A percentile compares a stretch with the other conserved stretches of the same genome.
Evolutionary conservation across 2,329 filamentous ascomycete genomes (phyloP).

Genomic region (Talaromyces amestolkiae): DNA sequence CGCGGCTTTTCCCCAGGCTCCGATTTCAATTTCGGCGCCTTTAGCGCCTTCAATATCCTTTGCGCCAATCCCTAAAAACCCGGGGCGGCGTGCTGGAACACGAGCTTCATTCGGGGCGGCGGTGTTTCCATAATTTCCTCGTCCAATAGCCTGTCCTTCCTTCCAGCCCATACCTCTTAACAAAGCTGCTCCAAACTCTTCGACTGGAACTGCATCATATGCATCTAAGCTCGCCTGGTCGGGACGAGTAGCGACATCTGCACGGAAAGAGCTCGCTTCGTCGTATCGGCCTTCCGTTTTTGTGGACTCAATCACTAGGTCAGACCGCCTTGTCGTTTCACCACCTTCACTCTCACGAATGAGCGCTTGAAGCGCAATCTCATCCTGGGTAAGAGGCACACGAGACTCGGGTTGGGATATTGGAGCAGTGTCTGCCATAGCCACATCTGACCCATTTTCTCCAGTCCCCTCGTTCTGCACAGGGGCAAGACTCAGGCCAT

Average conservation of each 20-base stretch:
- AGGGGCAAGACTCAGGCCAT: conserved; percentile 54
- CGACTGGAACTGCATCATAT: conserved; percentile 85
- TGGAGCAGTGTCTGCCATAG: conserved; percentile 28
- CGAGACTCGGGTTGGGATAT: conserved; percentile 29
- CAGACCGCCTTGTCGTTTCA: conserved; percentile 38
- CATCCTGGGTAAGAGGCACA: conserved; percentile 55
- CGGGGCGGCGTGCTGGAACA: conserved; percentile 68
- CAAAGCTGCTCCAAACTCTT: conserved; percentile 89
- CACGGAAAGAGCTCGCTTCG: conserved; percentile 61
- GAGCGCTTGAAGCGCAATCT: conserved; percentile 65
- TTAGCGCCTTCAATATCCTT: conserved; percentile 65
- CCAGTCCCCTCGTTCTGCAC: conserved; percentile 6
- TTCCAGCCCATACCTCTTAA: conserved; percentile 96
- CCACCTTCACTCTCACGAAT: conserved; percentile 54
- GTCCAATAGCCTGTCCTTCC: conserved; percentile 59
- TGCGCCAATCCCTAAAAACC: conserved; percentile 82
- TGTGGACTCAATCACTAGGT: conserved; percentile 53
- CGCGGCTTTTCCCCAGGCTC: conserved; percentile 70
- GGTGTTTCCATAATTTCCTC: conserved; percentile 48
- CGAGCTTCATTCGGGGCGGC: conserved; percentile 55
- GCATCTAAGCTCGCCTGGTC: conserved; percentile 75
- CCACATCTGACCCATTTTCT: conserved; percentile 29
- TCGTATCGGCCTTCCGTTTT: conserved; percentile 30
- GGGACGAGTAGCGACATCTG: conserved; percentile 69
- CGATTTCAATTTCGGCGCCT: conserved; percentile 65